Percentiles rank a stretch among this genome's conserved stretches.
These are phyloP conservation scores for Elsinoe perseae DNA, from an alignment of 2,329 filamentous ascomycete genomes.

Conservation along the genomic window DNA sequence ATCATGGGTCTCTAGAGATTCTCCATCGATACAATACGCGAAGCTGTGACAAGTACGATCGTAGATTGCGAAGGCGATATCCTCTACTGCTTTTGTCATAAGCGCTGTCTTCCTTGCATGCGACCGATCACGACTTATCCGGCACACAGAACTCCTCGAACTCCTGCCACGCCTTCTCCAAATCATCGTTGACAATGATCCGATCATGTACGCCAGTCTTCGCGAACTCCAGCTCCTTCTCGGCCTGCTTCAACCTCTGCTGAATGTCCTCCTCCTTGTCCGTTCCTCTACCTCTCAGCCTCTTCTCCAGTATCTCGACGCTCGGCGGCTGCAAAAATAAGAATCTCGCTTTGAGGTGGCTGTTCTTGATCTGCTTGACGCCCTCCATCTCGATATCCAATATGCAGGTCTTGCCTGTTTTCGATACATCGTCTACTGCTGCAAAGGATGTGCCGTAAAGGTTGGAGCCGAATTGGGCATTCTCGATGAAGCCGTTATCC, in stretches of 20 bases:
- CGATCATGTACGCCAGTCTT: constrained; percentile 58
- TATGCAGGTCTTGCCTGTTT: constrained; percentile 65
- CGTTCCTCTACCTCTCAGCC: constrained; percentile 68
- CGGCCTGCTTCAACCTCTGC: constrained; percentile 63
- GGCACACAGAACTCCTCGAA: constrained; percentile 33
- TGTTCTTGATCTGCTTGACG: constrained; percentile 84
- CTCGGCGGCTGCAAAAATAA: constrained; percentile 78
- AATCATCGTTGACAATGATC: constrained; percentile 58
- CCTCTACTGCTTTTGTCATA: background rate
- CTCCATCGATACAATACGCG: no score
- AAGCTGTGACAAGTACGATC: no score
- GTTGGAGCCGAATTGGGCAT: constrained; percentile 78
- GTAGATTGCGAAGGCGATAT: background rate
- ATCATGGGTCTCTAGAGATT: no score
- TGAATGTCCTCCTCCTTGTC: constrained; percentile 65
- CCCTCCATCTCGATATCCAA: constrained; percentile 98
- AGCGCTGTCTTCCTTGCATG: no score
- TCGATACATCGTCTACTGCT: constrained; percentile 67
- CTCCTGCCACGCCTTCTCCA: constrained; percentile 50
- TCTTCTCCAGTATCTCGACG: constrained; percentile 62
- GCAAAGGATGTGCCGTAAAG: constrained; percentile 76
- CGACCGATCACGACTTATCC: constrained; percentile 18
- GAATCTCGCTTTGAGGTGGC: constrained; percentile 66
- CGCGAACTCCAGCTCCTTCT: constrained; percentile 65
- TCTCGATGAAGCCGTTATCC: constrained; percentile 73